Conservation (phyloP, 176 grass and related monocot species). For the Zoysia pacifica region DNA sequence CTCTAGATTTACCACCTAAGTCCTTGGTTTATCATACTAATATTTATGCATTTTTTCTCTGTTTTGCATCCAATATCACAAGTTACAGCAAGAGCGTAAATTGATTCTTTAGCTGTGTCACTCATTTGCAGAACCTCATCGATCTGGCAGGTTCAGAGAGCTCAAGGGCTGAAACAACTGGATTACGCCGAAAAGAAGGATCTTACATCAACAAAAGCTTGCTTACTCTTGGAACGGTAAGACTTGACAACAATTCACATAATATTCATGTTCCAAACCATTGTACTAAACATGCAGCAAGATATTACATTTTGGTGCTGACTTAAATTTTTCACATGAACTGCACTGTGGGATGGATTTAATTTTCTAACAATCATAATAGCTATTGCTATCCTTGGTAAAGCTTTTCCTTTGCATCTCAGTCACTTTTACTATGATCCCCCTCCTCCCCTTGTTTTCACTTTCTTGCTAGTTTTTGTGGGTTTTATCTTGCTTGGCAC, state of each 20-base stretch:
- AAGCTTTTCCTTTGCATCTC: not conserved
- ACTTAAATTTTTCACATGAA: slow-evolving; percentile 17
- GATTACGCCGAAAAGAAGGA: slow-evolving; percentile 97
- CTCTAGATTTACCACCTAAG: slow-evolving; percentile 20
- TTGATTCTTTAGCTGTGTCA: slow-evolving; percentile 51
- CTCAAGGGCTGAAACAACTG: slow-evolving; percentile 96
- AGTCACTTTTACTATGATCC: too few species aligned
- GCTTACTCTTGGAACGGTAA: slow-evolving; percentile 97
- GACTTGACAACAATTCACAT: slow-evolving; percentile 14
- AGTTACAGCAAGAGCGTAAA: slow-evolving; percentile 28
- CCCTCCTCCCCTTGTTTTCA: too few species aligned
- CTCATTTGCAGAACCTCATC: slow-evolving; percentile 96
- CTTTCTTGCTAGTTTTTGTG: too few species aligned
- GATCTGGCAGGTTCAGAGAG: slow-evolving; percentile 99
- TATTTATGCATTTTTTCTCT: not conserved
- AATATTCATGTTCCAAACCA: slow-evolving; percentile 12
- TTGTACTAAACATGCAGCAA: slow-evolving; percentile 23
- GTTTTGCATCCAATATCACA: not conserved
- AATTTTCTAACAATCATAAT: not conserved
- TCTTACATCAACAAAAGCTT: slow-evolving; percentile 99
- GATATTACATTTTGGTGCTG: not conserved
- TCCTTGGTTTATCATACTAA: not conserved
- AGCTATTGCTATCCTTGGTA: not conserved
- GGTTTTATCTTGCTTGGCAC: too few species aligned
- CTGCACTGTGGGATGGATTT: not conserved